Evolutionary conservation across 768 basidiomycete genomes (phyloP).

Genomic region (Tephrocybe sp.): DNA sequence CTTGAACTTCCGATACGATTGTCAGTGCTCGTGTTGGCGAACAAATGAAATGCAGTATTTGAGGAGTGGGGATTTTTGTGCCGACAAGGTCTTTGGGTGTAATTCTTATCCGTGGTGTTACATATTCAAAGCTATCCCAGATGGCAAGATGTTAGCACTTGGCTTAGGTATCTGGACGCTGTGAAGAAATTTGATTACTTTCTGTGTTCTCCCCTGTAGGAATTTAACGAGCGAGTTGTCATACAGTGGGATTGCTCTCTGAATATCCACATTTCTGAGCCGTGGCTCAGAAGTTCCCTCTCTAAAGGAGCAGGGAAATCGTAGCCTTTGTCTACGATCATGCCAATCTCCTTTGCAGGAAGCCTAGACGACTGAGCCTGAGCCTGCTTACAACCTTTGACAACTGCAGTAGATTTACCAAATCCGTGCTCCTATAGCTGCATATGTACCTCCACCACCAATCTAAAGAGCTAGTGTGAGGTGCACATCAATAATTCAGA

Average conservation of each 20-base stretch:
- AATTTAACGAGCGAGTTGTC: conserved; percentile 76
- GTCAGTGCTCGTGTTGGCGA: conserved; percentile 68
- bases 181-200: conserved; percentile 38
- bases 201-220: conserved; percentile 71
- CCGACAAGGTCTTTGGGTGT: conserved; percentile 64
- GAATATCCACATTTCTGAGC: conserved; percentile 75
- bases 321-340: conserved; percentile 79
- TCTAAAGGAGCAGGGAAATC: conserved; percentile 71
- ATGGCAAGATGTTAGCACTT: background rate
- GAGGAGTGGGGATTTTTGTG: conserved; percentile 49
- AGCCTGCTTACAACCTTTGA: background rate
- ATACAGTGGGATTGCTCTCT: conserved; percentile 48
- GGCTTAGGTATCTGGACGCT: background rate
- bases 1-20: conserved; percentile 62
- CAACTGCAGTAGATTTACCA: conserved; percentile 43
- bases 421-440: conserved; percentile 75
- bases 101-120: conserved; percentile 67
- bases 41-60: conserved; percentile 79
- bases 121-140: conserved; percentile 66
- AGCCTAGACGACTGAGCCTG: conserved; percentile 45
- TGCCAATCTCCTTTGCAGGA: conserved; percentile 59
- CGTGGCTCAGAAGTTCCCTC: conserved; percentile 55
- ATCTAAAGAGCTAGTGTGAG: conserved; percentile 44
- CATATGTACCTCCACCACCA: conserved; percentile 87
- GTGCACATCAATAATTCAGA: background rate